These are phyloP conservation scores for Blepharisma stoltei DNA, from an alignment of 73 alveolate genomes.

Conservation along the genomic window DNA sequence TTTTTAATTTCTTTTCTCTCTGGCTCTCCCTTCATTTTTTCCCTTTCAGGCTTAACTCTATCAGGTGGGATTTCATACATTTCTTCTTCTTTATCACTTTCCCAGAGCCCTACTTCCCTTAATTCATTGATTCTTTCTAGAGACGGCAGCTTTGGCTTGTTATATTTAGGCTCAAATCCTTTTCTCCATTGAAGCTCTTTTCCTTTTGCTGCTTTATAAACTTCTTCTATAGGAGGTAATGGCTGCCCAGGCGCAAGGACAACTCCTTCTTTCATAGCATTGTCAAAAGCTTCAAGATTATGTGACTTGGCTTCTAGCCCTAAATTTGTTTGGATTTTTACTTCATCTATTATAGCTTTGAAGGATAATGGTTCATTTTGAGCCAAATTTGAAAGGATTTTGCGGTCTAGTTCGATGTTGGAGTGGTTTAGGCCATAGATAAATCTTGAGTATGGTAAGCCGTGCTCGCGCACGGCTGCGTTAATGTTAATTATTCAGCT, in stretches of 20 bases:
- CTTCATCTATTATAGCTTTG: conserved; percentile 77
- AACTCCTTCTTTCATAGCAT: neutral
- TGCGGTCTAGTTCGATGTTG: conserved; percentile 66
- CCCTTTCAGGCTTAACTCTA: too few species aligned
- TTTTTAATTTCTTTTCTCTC: too few species aligned
- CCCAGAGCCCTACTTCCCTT: neutral
- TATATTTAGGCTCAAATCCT: neutral
- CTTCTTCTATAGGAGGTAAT: neutral
- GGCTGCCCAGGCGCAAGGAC: neutral
- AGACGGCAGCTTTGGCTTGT: conserved; percentile 1
- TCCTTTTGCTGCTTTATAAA: neutral
- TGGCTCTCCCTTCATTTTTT: too few species aligned
- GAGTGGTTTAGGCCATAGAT: conserved; percentile 65
- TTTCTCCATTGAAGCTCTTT: conserved; percentile 21
- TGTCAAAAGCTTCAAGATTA: neutral
- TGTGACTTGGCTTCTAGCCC: neutral
- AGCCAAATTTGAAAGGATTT: conserved; percentile 71
- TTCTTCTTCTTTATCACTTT: conserved; percentile 15
- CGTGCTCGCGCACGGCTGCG: conserved; percentile 79
- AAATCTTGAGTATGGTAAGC: conserved; percentile 63
- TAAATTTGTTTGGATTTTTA: conserved; percentile 38
- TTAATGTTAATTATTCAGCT: conserved; percentile 72
- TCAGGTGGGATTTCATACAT: too few species aligned
- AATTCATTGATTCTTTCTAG: neutral
- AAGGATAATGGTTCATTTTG: conserved; percentile 73